Evolutionary conservation across 2,329 filamentous ascomycete species (phyloP).

Genomic region (Pseudofabraea citricarpa): DNA sequence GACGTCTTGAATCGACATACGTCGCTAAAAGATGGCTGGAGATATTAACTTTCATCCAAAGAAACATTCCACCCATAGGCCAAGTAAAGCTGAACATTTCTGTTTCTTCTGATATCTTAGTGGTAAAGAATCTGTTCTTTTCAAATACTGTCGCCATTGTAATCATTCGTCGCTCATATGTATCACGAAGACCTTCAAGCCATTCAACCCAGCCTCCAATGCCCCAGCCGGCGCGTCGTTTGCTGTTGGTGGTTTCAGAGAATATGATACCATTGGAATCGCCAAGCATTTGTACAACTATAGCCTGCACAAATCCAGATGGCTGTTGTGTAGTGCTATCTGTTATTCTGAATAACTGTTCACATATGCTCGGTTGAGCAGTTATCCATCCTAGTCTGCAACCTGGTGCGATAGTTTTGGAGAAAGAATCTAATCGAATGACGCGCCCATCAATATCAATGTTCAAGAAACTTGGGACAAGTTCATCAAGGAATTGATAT

Average conservation of each 20-base stretch:
- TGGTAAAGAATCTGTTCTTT: not conserved
- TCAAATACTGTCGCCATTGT: not conserved
- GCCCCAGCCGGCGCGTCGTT: not conserved
- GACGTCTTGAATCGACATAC: slow-evolving; percentile 21
- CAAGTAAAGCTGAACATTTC: slow-evolving; percentile 69
- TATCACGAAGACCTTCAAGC: not conserved
- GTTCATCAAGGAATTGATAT: slow-evolving; percentile 73
- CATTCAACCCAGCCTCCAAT: not conserved
- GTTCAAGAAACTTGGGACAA: slow-evolving; percentile 75
- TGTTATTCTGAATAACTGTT: slow-evolving; percentile 64
- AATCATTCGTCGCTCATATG: not conserved
- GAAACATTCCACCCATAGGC: slow-evolving; percentile 83
- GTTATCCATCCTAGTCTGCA: slow-evolving; percentile 86
- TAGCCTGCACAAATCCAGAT: slow-evolving; percentile 78
- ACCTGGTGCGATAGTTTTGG: slow-evolving; percentile 82
- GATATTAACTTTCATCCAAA: slow-evolving; percentile 71
- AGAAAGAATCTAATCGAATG: slow-evolving; percentile 83
- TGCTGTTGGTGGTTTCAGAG: not conserved
- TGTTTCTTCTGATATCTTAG: slow-evolving; percentile 64
- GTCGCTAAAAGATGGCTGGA: slow-evolving; percentile 60
- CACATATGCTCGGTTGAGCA: slow-evolving; percentile 68
- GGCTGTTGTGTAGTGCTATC: slow-evolving; percentile 76
- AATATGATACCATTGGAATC: slow-evolving; percentile 41
- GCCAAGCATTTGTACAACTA: slow-evolving; percentile 59
- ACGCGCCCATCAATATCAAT: slow-evolving; percentile 81